phyloP scores from a whole-genome alignment of 768 basidiomycete species.

The Tulasnella sp. region DNA sequence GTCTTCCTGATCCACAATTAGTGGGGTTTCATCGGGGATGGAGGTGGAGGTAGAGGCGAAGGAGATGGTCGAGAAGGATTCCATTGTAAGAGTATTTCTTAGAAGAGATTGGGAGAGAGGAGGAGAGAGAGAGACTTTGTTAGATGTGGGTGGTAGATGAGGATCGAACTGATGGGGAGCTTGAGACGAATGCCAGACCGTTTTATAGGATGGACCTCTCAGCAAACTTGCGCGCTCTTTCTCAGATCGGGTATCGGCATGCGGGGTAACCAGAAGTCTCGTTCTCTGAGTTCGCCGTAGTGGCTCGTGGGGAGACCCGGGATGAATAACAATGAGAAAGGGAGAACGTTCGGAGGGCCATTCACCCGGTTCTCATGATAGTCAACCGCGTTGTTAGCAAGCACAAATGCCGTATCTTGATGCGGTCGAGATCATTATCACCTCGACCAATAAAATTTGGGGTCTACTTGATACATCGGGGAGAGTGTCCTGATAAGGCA shows the following conservation, averaged over 20 bases:
- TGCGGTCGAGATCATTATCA: not conserved
- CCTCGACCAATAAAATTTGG: not conserved
- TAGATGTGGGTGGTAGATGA: not conserved
- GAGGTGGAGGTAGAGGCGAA: not conserved
- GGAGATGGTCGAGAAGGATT: not conserved
- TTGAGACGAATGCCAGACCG: not conserved
- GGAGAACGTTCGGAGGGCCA: not conserved
- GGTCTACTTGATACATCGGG: not conserved
- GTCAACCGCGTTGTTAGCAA: not conserved
- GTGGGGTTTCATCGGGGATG: not conserved
- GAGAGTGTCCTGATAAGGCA: not conserved
- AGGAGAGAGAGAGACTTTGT: not conserved
- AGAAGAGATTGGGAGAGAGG: not conserved
- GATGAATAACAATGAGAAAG: not conserved
- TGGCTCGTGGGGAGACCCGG: not conserved
- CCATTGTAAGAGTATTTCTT: not conserved
- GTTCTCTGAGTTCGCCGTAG: not conserved
- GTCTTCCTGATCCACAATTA: not conserved
- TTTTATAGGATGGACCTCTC: not conserved
- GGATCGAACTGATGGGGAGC: not conserved
- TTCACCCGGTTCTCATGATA: not conserved
- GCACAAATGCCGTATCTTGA: not conserved
- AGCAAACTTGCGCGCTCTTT: not conserved
- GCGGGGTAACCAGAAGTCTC: not conserved
- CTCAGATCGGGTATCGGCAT: not conserved